Base-by-base conservation (phyloP, 2,329 filamentous ascomycete genomes). In the Scedosporium apiospermum region DNA sequence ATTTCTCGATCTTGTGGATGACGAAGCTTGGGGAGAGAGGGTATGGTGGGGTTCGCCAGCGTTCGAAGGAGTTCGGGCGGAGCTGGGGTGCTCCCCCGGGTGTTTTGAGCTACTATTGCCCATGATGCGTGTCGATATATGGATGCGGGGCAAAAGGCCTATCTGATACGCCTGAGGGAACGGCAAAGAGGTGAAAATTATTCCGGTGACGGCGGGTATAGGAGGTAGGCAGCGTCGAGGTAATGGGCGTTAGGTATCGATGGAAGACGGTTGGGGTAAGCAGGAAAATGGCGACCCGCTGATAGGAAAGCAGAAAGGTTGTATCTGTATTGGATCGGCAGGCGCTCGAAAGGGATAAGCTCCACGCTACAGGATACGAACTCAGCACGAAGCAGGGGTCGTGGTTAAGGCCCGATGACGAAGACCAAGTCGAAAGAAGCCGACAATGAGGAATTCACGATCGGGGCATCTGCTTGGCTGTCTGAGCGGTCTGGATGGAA, bases 41-140 rank as follows among this genome's bases (percentile, higher is more conserved):
- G 21, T 27, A 38, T n/a, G 30, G 21, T 61, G 4, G 59, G 59
- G 34, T 42, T 55, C 51, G 5, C 51, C 59, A 30, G 51, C 49
- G 14, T 57, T 57, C 46, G 60, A 26, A n/a, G 26, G 46, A 10
- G 60, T 5, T 18, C 60, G 46, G 23, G 30, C 30, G 18, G 60
- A 34, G 49, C 60, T 49, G 49, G 30, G 30, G 6, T 61, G 44
- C 44, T 61, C 59, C 26, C 26, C 44, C 6, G 51, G 18, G 21
- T 61, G 60, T 57, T 61, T 61, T 27, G 60, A 61, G 60, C 46
- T 55, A n/a, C 44, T 61, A n/a, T 61, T 61, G 30, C 60, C 60
- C 60, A 61, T 61, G 30, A 23, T 41, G 27, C 18, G 6, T 14
- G 21, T 49, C 18, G 16, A 27, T 41, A n/a, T 30, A 34, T 18